Conservation (phyloP, 73 alveolate species). For the Durusdinium trenchii region DNA sequence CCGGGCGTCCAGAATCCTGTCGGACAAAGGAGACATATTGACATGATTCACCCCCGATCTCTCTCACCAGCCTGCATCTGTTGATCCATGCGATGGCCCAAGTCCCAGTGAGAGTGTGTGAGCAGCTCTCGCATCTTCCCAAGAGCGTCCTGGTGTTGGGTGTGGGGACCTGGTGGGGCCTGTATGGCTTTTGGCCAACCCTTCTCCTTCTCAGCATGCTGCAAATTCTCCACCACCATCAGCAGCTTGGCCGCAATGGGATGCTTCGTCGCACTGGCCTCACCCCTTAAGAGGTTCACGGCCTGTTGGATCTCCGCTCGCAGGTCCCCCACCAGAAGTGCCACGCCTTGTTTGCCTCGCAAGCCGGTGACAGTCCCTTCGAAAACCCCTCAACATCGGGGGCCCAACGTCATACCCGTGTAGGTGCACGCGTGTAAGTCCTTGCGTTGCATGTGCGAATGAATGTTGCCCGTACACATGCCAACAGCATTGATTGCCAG, state of each 20-base stretch:
- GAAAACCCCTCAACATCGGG: too few species aligned
- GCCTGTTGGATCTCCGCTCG: constrained; percentile 83
- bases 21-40: too few species aligned
- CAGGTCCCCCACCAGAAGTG: constrained; percentile 73
- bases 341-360: constrained; percentile 64
- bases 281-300: background rate
- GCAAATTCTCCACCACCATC: constrained; percentile 23
- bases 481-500: too few species aligned
- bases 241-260: background rate
- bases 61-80: constrained; percentile 39
- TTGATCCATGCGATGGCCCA: constrained; percentile 79
- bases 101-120: constrained; percentile 77
- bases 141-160: constrained; percentile 48
- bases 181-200: too few species aligned
- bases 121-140: constrained; percentile 66
- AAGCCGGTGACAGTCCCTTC: too few species aligned
- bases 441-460: too few species aligned
- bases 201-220: constrained; percentile 44
- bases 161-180: too few species aligned
- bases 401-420: too few species aligned
- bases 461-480: too few species aligned
- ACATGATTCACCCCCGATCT: background rate
- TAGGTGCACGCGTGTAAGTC: too few species aligned
- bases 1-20: too few species aligned
- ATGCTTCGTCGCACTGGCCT: background rate